Conservation (phyloP, 129 eudicot genomes). For the Escallonia rubra region DNA sequence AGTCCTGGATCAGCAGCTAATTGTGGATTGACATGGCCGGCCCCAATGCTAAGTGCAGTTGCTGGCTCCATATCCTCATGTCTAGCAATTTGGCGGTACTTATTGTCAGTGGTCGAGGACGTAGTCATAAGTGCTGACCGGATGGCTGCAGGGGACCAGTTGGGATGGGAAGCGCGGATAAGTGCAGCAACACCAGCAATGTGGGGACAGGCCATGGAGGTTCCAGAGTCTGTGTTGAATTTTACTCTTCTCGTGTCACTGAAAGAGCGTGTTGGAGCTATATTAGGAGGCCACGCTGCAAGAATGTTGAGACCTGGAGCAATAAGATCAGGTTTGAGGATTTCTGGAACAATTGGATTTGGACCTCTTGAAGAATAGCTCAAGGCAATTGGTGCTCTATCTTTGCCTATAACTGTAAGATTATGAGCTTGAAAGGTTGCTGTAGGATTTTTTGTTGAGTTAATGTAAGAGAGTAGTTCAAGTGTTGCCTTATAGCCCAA, state of each 20-base stretch:
- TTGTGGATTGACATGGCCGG: conserved; percentile 1
- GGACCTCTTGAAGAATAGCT: conserved; percentile 13
- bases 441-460: neutral
- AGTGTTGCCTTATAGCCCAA: neutral
- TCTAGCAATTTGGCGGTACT: neutral
- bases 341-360: neutral
- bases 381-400: neutral
- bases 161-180: neutral
- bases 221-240: neutral
- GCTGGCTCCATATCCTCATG: conserved; percentile 3
- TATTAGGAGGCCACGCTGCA: neutral
- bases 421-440: neutral
- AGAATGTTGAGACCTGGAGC: conserved; percentile 11
- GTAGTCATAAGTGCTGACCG: conserved; percentile 1
- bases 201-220: conserved; percentile 9
- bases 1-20: neutral
- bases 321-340: conserved; percentile 7
- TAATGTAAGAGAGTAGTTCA: neutral
- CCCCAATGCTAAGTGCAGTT: neutral
- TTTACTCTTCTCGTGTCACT: neutral
- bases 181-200: neutral
- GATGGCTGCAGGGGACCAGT: conserved; percentile 7
- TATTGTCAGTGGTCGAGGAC: neutral
- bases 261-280: neutral
- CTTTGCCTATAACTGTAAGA: neutral